phyloP scores from a whole-genome alignment of 148 eudicot species.

The Amaranthus hypochondriacus region DNA sequence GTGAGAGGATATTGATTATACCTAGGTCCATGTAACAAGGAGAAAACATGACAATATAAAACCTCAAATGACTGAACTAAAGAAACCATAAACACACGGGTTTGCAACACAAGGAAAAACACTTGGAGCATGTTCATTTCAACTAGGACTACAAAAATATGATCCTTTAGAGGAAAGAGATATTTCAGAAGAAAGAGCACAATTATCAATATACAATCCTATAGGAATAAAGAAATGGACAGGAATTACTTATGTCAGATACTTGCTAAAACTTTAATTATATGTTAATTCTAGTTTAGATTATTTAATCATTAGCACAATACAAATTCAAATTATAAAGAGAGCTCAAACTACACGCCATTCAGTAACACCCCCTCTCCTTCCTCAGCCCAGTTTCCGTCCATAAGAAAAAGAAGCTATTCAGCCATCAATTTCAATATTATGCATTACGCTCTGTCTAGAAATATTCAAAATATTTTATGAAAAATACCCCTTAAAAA shows the following conservation, averaged over 20 bases:
- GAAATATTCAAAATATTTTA: no score
- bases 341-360: not conserved
- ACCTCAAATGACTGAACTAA: not conserved
- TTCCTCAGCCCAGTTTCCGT: not conserved
- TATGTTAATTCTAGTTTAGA: not conserved
- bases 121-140: not conserved
- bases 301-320: not conserved
- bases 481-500: no score
- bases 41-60: conserved; percentile 6
- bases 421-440: not conserved
- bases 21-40: conserved; percentile 22
- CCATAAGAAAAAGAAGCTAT: not conserved
- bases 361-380: not conserved
- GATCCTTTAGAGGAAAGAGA: conserved; percentile 1
- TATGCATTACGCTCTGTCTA: no score
- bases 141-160: not conserved
- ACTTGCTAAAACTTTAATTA: not conserved
- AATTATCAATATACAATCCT: not conserved
- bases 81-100: not conserved
- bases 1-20: conserved; percentile 11
- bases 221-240: not conserved
- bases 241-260: not conserved
- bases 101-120: conserved; percentile 12
- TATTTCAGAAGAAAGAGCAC: not conserved
- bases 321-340: not conserved